These are phyloP conservation scores for Halenospora varia DNA, from an alignment of 495 filamentous ascomycete genomes.

Conservation along the genomic window DNA sequence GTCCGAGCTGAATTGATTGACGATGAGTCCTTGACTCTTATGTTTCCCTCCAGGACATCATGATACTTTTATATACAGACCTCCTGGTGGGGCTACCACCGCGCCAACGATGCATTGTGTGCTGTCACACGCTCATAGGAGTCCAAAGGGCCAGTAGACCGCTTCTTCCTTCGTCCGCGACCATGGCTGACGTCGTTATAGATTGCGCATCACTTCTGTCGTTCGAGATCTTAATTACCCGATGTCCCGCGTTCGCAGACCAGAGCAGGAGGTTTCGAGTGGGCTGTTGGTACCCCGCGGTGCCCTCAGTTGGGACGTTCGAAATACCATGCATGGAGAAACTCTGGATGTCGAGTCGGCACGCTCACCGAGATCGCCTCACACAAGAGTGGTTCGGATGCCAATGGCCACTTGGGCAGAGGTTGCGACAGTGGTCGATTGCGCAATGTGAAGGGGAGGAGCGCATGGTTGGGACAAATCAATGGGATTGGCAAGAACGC, in stretches of 20 bases:
- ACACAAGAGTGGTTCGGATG: not conserved
- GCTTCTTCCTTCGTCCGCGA: not conserved
- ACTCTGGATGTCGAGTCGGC: not conserved
- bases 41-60: not conserved
- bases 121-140: slow-evolving; percentile 22
- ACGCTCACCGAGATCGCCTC: not conserved
- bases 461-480: too few relatives aligned
- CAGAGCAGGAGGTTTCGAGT: not conserved
- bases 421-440: not conserved
- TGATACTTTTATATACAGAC: slow-evolving; percentile 8
- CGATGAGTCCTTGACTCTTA: not conserved
- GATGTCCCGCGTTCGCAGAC: not conserved
- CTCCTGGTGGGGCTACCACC: slow-evolving; percentile 7
- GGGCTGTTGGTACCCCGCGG: not conserved
- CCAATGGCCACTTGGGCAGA: not conserved
- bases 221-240: slow-evolving; percentile 9
- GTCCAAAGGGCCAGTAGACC: slow-evolving; percentile 8
- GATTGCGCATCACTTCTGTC: not conserved
- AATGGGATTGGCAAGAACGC: not conserved
- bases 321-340: not conserved
- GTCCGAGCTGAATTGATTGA: not conserved
- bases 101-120: slow-evolving; percentile 21
- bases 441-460: not conserved
- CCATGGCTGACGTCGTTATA: slow-evolving; percentile 21
- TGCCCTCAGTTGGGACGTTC: not conserved